Evolutionary conservation across 2,329 filamentous ascomycete species (phyloP), one percentile per base, ranked within the genome.

Genomic region (Penicillium verrucosum): DNA sequence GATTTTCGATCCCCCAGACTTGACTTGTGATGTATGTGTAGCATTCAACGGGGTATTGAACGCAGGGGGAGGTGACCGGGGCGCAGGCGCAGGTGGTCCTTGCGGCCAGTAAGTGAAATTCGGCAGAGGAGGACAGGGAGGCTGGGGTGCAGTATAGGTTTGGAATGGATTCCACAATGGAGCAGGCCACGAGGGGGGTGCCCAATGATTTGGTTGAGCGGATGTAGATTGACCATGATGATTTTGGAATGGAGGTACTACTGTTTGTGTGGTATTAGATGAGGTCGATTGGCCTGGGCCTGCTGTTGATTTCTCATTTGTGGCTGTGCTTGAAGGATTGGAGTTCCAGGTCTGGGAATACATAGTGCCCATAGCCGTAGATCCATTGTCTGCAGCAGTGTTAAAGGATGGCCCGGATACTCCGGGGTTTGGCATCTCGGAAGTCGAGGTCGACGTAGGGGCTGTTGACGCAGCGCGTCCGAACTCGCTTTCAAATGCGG

Each of bases 401-500:
- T 51, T 25, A 25, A 49, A 44, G 21, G 41, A 21, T 5, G 55
- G 37, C 5, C 29, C 38, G 16, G 44, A 30, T 23, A 27, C 14
- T 18, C 29, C n/a, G 16, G 57, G n/a, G 32, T 45, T 55, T 14
- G 50, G 41, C 30, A 38, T 46, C 16, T 54, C 44, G 14, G 59
- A 41, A 29, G 47, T 32, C n/a, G 51, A 41, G 27, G 12, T 51
- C 16, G 49, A 36, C 9, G 38, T 18, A 53, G 43, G 23, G 5
- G 51, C 60, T 56, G 45, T 51, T 46, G 23, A 56, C 43, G 30
- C 51, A 56, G 51, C 53, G 47, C 64, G 65, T 23, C 67, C 64
- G 49, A 75, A 68, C 45, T 74, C 73, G 14, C 64, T 58, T 54
- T 75, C 72, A 45, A 77, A 75, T 0, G 71, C 66, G 7, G 72